Evolutionary conservation across 192 early-diverging fungal species (phyloP).

Genomic region (Chytriomyces confervae): DNA sequence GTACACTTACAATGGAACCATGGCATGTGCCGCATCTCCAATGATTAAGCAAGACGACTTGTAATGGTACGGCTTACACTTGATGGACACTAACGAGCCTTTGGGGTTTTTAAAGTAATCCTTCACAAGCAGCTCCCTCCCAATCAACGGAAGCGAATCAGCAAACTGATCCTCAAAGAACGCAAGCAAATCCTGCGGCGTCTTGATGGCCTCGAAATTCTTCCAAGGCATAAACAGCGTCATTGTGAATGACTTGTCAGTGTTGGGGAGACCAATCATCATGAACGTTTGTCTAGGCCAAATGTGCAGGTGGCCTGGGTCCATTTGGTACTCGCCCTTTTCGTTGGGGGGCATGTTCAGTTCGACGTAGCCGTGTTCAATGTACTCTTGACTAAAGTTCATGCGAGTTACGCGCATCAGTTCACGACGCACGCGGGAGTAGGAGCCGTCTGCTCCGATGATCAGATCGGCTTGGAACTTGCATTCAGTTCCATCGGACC

Average conservation of each 20-base stretch:
- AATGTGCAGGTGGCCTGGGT: constrained; percentile 93
- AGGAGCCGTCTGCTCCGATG: constrained; percentile 40
- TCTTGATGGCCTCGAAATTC: constrained; percentile 62
- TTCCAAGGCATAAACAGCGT: constrained; percentile 95
- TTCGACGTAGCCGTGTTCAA: constrained; percentile 91
- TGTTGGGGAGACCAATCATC: constrained; percentile 97
- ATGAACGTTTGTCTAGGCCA: constrained; percentile 97
- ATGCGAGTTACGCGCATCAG: constrained; percentile 82
- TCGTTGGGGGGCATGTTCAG: constrained; percentile 78
- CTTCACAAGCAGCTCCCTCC: constrained; percentile 67
- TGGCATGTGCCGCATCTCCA: constrained; percentile 96
- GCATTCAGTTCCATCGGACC: constrained; percentile 60
- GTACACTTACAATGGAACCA: constrained; percentile 83
- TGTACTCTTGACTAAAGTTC: constrained; percentile 85
- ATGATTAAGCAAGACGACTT: constrained; percentile 77
- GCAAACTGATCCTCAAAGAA: constrained; percentile 63
- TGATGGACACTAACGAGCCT: constrained; percentile 82
- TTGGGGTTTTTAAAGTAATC: constrained; percentile 80
- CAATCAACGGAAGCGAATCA: constrained; percentile 64
- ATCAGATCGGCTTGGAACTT: constrained; percentile 76
- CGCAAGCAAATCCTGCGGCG: neutral
- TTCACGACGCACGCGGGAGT: constrained; percentile 77
- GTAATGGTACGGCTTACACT: constrained; percentile 88
- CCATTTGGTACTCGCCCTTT: constrained; percentile 79
- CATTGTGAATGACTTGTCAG: constrained; percentile 93